Conservation (phyloP, 2,329 filamentous ascomycete genomes). For the Aspergillus fischeri region DNA sequence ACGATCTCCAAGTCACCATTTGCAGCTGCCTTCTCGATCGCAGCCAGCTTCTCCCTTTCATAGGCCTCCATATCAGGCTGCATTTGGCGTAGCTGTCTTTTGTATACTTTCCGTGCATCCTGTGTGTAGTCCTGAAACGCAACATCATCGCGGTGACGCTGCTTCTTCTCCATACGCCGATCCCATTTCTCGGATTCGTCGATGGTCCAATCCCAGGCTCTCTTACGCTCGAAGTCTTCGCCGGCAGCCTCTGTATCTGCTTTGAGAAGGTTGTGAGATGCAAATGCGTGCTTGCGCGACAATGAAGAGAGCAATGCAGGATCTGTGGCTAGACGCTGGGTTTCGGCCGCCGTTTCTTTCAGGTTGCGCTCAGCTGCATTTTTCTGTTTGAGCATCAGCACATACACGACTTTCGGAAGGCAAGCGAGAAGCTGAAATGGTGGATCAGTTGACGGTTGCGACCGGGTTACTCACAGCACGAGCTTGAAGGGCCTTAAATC, state of each 20-base stretch:
- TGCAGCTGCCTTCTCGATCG: conserved; percentile 78
- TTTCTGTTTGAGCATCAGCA: conserved; percentile 35
- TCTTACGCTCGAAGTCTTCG: conserved; percentile 94
- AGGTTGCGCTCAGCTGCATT: conserved; percentile 56
- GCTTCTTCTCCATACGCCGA: conserved; percentile 80
- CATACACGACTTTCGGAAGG: neutral
- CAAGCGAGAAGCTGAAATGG: neutral
- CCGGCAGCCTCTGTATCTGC: conserved; percentile 80
- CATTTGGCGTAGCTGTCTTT: conserved; percentile 77
- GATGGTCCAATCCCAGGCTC: conserved; percentile 97
- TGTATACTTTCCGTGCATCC: conserved; percentile 89
- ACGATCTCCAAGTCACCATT: conserved; percentile 86
- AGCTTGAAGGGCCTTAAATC: conserved; percentile 83
- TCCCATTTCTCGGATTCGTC: conserved; percentile 96
- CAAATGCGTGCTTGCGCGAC: conserved; percentile 81
- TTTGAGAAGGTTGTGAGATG: conserved; percentile 88
- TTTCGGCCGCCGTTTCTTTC: conserved; percentile 78
- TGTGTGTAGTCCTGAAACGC: conserved; percentile 85
- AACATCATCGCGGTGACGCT: conserved; percentile 73
- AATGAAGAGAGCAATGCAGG: conserved; percentile 71
- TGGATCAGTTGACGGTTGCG: neutral
- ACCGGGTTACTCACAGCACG: conserved; percentile 53
- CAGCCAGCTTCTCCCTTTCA: conserved; percentile 76
- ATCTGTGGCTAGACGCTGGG: conserved; percentile 72
- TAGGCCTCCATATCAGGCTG: conserved; percentile 78